A percentile compares a stretch with the other conserved stretches of the same genome.
Conservation (phyloP, 306 rosid species). For the Quercus alba region DNA sequence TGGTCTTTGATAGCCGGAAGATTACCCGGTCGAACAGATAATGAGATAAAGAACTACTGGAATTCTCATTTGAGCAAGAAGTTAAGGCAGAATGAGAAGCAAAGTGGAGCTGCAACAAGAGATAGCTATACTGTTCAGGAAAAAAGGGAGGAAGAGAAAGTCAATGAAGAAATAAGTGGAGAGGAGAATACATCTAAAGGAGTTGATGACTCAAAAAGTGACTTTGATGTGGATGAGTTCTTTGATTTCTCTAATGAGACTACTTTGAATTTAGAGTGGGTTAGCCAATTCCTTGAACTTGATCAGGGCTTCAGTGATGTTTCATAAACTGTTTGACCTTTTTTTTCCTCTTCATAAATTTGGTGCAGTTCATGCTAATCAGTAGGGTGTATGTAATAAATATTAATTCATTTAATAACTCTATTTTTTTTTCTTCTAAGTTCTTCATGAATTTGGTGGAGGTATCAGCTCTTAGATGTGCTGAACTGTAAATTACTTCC, state of each 20-base stretch:
- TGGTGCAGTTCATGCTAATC: slow-evolving; percentile 5
- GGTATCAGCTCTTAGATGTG: background rate
- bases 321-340: background rate
- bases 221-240: slow-evolving; percentile 46
- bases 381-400: background rate
- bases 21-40: slow-evolving; percentile 67
- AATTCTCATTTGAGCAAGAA: slow-evolving; percentile 71
- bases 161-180: slow-evolving; percentile 2
- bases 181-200: slow-evolving; percentile 25
- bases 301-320: background rate
- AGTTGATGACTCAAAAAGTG: slow-evolving; percentile 14
- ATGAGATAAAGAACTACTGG: slow-evolving; percentile 76
- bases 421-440: background rate
- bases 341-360: background rate
- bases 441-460: background rate
- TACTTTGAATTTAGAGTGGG: slow-evolving; percentile 53
- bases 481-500: slow-evolving; percentile 5
- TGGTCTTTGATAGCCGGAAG: slow-evolving; percentile 76
- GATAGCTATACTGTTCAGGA: background rate
- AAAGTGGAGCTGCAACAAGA: slow-evolving; percentile 9
- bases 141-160: slow-evolving; percentile 5
- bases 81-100: slow-evolving; percentile 35
- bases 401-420: background rate
- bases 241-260: slow-evolving; percentile 57
- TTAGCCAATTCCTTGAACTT: slow-evolving; percentile 38